Base-by-base conservation (phyloP, 2,329 filamentous ascomycete species). In the Colletotrichum sp. region DNA sequence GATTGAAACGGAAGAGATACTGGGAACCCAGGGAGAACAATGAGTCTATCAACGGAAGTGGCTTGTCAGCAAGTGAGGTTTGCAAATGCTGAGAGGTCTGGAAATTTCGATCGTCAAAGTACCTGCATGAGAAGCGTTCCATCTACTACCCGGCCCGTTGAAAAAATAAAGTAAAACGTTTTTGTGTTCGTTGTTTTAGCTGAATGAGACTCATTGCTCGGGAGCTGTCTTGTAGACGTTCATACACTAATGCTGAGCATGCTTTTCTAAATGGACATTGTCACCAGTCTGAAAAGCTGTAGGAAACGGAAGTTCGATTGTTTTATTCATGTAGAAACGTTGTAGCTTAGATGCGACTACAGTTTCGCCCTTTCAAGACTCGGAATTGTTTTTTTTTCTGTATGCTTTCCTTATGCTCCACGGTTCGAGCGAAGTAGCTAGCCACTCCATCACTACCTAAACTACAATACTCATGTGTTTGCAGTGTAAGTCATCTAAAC, bases 181-280 rank as follows among this genome's bases (percentile, higher is more conserved):
- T 5, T 21, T 52, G 3, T 0, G 1, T 7, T 7, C n/a, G 10
- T 48, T 13, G 4, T 10, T 13, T 48, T 6, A 4, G 12, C 1
- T 48, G 10, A 21, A 13, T 48, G 43, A 48, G 38, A 6, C 3
- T 1, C 1, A 4, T 6, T 5, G 5, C 10, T 48, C 1, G 5
- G 5, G 38, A 10, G 18, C 18, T 43, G 18, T 43, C 3, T 43
- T 10, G 18, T 18, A n/a, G 30, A 9, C 30, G 30, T 6, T 12
- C 10, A 6, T 32, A 32, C 30, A 12, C 4, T 12, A 10, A 32
- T 32, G 30, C 30, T 32, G 30, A 12, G 30, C 30, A 10, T 18
- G 16, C 3, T 8, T n/a, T n/a, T n/a, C 18, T 43, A 12, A 43
- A 6, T 43, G 8, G 18, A 4, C 9, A n/a, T n/a, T 10, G 9